Conservation (phyloP, 345 rosid species). For the Rhodomyrtus tomentosa region DNA sequence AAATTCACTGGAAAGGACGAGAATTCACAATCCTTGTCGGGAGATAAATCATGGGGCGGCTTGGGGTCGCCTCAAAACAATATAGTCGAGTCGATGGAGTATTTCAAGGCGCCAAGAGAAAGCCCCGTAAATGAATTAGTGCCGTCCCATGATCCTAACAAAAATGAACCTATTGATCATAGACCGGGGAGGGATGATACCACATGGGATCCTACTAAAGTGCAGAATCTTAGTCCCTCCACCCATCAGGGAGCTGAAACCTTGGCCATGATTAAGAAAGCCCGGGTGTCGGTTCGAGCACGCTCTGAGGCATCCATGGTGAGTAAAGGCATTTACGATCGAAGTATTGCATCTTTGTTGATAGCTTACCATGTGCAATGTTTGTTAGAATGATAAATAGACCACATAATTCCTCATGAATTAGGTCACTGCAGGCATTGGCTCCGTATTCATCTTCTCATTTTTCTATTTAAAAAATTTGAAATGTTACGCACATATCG, state of each 20-base stretch:
- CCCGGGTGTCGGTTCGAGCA: constrained; percentile 63
- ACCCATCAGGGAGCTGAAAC: constrained; percentile 5
- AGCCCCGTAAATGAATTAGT: neutral
- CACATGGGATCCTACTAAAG: neutral
- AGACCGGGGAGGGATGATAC: neutral
- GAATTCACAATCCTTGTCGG: neutral
- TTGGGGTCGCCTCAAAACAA: neutral
- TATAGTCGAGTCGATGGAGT: neutral
- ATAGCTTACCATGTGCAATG: neutral
- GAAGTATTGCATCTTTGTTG: neutral
- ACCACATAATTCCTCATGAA: neutral
- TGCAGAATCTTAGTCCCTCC: neutral
- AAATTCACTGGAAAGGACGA: neutral
- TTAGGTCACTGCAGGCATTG: neutral
- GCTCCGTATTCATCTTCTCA: neutral
- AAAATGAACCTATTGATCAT: neutral
- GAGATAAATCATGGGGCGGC: neutral
- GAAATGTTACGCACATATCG: neutral
- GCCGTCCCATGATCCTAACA: neutral
- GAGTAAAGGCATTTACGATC: neutral
- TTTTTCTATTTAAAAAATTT: neutral
- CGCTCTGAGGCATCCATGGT: constrained; percentile 61
- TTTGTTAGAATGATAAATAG: neutral
- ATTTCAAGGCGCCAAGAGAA: neutral
- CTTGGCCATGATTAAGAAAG: constrained; percentile 33